Percentiles rank a stretch among this genome's conserved stretches.
phyloP scores from a whole-genome alignment of 805 yeast species.

The Spathaspora arborariae region DNA sequence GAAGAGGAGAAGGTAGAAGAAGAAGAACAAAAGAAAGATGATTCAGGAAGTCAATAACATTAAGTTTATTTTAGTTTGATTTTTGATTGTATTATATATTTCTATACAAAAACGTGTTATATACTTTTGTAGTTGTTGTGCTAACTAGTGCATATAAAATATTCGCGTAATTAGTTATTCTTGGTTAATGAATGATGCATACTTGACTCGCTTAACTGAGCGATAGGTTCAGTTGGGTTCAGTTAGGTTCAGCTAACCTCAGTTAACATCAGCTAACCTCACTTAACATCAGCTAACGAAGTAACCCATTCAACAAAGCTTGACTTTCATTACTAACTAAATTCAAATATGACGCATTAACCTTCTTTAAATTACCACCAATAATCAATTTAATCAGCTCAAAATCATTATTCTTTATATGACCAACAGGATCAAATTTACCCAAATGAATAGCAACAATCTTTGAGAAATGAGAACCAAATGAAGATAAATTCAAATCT shows the following conservation, averaged over 20 bases:
- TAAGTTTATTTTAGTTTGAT: no score
- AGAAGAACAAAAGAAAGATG: neutral
- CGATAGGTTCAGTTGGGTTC: no score
- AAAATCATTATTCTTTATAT: conserved; percentile 37
- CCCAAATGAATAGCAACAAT: conserved; percentile 58
- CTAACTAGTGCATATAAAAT: no score
- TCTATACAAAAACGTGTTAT: neutral
- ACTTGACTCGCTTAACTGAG: no score
- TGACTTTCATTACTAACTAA: conserved; percentile 16
- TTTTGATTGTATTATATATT: conserved; percentile 1
- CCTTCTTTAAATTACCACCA: conserved; percentile 21
- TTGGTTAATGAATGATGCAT: no score
- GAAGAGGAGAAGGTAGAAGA: conserved; percentile 4
- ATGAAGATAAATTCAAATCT: conserved; percentile 59
- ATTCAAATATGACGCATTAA: conserved; percentile 22
- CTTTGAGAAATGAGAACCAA: conserved; percentile 82
- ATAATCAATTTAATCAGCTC: conserved; percentile 25
- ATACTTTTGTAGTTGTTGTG: no score
- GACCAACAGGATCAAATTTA: conserved; percentile 68
- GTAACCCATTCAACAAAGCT: conserved; percentile 7
- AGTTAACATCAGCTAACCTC: neutral
- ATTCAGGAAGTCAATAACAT: neutral
- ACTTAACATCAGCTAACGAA: neutral
- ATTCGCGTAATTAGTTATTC: no score
- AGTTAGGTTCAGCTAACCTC: no score